Conservation (phyloP, 257 asterid genomes). For the Solanum appendiculatum region DNA sequence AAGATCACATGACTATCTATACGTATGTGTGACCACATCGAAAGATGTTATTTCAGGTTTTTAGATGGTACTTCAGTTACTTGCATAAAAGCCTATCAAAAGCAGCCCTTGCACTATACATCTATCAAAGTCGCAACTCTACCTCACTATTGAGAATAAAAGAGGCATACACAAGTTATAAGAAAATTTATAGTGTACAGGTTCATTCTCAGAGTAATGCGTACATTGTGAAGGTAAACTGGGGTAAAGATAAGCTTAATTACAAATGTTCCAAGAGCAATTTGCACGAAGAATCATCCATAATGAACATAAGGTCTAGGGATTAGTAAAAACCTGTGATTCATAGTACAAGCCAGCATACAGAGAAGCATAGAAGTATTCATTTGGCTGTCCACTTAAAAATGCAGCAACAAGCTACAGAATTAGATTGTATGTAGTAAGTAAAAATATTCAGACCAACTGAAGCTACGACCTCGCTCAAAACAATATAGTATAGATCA, state of each 20-base stretch:
- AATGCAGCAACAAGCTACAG: constrained; percentile 57
- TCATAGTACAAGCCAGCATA: constrained; percentile 86
- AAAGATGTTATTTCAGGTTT: neutral
- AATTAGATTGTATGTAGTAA: constrained; percentile 3
- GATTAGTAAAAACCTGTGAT: constrained; percentile 50
- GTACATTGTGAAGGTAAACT: neutral
- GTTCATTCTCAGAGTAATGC: neutral
- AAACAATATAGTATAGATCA: neutral
- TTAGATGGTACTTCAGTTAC: neutral
- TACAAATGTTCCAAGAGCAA: neutral
- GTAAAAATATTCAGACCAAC: neutral
- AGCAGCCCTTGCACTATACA: neutral
- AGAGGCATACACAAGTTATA: neutral
- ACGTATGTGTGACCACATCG: neutral
- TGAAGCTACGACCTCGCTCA: neutral
- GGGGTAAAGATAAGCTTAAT: neutral
- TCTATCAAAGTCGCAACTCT: neutral
- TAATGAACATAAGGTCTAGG: neutral
- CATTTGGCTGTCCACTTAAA: constrained; percentile 49
- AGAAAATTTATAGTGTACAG: neutral
- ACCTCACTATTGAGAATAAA: neutral
- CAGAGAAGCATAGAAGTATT: constrained; percentile 70
- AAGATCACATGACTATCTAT: neutral
- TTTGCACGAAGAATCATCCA: neutral
- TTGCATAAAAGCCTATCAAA: neutral